Percentiles rank a stretch among this genome's conserved stretches.
phyloP scores from a whole-genome alignment of 306 rosid species.

The Acacia acuminata region DNA sequence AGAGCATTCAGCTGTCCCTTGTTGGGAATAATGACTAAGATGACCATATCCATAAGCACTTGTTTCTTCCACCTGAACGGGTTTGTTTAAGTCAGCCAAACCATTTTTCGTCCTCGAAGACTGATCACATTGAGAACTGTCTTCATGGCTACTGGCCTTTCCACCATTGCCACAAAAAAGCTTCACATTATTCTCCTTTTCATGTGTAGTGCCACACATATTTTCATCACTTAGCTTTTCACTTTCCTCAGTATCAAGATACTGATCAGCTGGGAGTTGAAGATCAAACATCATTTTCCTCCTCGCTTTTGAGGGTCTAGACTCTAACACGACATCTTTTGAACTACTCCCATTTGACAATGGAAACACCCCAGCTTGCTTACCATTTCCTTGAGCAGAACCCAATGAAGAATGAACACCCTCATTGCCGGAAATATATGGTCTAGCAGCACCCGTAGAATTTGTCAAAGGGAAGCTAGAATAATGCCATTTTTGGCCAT shows the following conservation, averaged over 20 bases:
- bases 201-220: constrained; percentile 36
- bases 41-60: constrained; percentile 45
- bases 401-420: constrained; percentile 61
- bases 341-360: constrained; percentile 68
- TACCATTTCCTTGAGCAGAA: constrained; percentile 49
- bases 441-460: constrained; percentile 54
- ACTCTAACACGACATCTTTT: constrained; percentile 64
- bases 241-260: constrained; percentile 80
- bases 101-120: constrained; percentile 50
- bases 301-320: constrained; percentile 76
- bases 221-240: constrained; percentile 63
- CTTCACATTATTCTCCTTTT: constrained; percentile 39
- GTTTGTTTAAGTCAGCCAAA: constrained; percentile 89
- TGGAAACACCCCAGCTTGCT: constrained; percentile 49
- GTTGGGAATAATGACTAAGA: constrained; percentile 42
- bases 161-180: constrained; percentile 45
- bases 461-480: constrained; percentile 54
- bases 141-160: constrained; percentile 47
- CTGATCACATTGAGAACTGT: constrained; percentile 47
- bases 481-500: constrained; percentile 58
- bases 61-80: constrained; percentile 72
- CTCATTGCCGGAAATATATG: constrained; percentile 54
- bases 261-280: constrained; percentile 92
- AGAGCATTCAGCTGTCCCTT: constrained; percentile 46
- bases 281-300: constrained; percentile 77